These are phyloP conservation scores for Trichosporon faecale DNA, from an alignment of 1,284 basidiomycete genomes.

Conservation along the genomic window DNA sequence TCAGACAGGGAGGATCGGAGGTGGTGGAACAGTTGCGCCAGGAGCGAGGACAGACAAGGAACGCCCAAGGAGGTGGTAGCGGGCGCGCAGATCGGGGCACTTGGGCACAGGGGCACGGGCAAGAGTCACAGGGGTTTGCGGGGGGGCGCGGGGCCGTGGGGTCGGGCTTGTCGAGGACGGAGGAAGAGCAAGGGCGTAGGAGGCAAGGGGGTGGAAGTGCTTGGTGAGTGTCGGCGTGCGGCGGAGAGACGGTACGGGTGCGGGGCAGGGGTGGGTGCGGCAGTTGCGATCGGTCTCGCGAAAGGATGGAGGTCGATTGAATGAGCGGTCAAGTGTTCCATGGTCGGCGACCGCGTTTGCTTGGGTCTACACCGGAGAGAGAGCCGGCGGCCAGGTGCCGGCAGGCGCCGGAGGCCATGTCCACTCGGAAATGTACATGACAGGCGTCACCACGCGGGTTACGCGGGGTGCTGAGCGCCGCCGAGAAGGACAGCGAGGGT, in stretches of 20 bases:
- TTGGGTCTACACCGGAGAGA: background rate
- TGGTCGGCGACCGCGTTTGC: background rate
- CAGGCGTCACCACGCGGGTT: background rate
- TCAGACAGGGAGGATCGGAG: background rate
- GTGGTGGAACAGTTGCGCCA: background rate
- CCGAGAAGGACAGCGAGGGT: background rate
- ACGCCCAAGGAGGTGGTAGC: background rate
- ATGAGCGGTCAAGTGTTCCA: background rate
- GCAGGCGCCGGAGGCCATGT: background rate
- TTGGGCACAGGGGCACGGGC: constrained; percentile 2
- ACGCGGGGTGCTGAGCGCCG: background rate
- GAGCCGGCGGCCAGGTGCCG: background rate
- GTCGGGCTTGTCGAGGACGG: background rate
- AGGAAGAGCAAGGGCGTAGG: background rate
- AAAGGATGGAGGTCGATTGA: background rate
- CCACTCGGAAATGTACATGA: background rate
- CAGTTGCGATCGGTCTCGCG: background rate
- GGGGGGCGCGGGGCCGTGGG: constrained; percentile 1
- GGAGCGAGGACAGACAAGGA: background rate
- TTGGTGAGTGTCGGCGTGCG: background rate
- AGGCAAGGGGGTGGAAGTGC: background rate
- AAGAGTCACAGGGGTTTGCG: constrained; percentile 5
- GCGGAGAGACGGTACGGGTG: background rate
- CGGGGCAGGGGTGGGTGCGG: background rate
- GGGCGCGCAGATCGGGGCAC: background rate